Percentiles rank a stretch among this genome's conserved stretches.
Evolutionary conservation across 768 basidiomycete species (phyloP).

Genomic region (Candolleomyces aberdarensis): DNA sequence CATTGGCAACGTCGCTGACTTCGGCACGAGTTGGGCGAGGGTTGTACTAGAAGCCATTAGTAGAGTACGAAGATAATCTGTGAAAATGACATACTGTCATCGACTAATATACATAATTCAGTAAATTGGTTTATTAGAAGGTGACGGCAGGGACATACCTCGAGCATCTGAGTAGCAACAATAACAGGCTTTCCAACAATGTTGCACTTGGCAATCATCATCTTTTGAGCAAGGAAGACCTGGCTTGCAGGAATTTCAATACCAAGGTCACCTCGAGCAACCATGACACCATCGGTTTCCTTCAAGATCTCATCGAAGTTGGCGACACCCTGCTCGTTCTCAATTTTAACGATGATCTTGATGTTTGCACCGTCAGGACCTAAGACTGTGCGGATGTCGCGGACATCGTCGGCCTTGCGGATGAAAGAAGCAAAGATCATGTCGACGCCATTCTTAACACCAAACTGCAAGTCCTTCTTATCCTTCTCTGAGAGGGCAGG

Average conservation of each 20-base stretch:
- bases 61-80: background rate
- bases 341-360: constrained; percentile 99
- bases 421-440: constrained; percentile 99
- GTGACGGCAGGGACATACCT: constrained; percentile 44
- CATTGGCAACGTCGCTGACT: constrained; percentile 98
- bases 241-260: constrained; percentile 99
- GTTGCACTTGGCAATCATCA: constrained; percentile 99
- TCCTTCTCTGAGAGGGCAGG: constrained; percentile 98
- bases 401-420: constrained; percentile 91
- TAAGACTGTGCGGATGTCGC: constrained; percentile 88
- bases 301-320: constrained; percentile 99
- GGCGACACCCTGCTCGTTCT: constrained; percentile 97
- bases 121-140: background rate
- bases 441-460: constrained; percentile 97
- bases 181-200: constrained; percentile 97
- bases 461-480: constrained; percentile 91
- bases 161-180: constrained; percentile 99
- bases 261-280: constrained; percentile 97
- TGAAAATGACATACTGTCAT: constrained; percentile 70
- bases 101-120: constrained; percentile 47
- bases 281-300: constrained; percentile 98
- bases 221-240: constrained; percentile 99
- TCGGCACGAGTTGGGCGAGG: constrained; percentile 98
- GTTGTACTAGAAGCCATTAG: constrained; percentile 66
- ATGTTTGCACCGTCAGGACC: constrained; percentile 94